Base-by-base conservation (phyloP, 2,329 filamentous ascomycete genomes). In the Aspergillus hiratsukae region DNA sequence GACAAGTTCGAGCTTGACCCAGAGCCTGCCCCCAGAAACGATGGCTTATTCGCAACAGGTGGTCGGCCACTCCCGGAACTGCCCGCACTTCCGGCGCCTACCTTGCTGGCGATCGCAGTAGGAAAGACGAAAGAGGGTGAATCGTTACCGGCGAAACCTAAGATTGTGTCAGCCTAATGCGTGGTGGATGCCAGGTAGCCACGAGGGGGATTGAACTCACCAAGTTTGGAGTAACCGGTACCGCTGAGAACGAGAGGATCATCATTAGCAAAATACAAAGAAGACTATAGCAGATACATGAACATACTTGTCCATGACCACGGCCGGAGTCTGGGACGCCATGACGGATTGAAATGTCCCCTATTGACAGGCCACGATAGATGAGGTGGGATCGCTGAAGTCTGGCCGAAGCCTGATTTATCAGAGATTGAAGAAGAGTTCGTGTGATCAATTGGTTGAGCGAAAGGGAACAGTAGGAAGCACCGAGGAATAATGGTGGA, bases 231-330 rank as follows among this genome's bases (percentile, higher is more conserved):
- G 80, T 95, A 99, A 72, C 94, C 94, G 80, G 94, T 99, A 82
- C 94, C 94, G 88, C 94, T 99, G 77, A 60, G 69, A 41, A 51
- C 19, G 14, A 46, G 58, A 67, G 68, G 55, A 64, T 49, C 14
- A 58, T 64, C 64, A 72, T 81, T 70, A 80, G 77, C 66, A 53
- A 52, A 60, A 56, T 54, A 35, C 28, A 27, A 27, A 25, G 49
- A 49, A 58, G 51, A 54, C 56, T 57, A 45, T n/a, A n/a, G 49
- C 14, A 31, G 59, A 60, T 48, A 48, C 40, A 40, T 45, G 58
- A 64, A 84, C 91, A 80, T 88, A 97, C 94, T 99, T 99, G 94
- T 99, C 94, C 93, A 99, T 99, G 91, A 99, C 94, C 97, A 99
- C 94, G 90, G 94, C 94, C 71, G 94, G 94, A 75, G 94, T 97